Evolutionary conservation across 208 protist species (phyloP), one percentile per base, ranked within the genome.

Genomic region (Trypanosoma caninum): DNA sequence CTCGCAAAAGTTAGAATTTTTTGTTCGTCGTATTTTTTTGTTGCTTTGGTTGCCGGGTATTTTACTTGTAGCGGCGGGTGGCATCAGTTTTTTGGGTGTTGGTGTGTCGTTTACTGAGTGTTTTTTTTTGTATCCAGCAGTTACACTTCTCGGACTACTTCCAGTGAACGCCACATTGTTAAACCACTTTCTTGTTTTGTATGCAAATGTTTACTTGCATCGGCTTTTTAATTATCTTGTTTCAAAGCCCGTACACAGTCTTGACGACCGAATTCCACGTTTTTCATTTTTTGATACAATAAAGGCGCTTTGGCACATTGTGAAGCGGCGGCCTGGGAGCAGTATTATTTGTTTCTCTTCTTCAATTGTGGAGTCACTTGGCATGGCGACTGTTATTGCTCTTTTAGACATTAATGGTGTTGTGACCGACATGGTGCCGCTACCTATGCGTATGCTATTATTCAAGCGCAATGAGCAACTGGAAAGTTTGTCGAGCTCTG

Each of bases 391-490:
- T 25, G 89, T 95, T 40, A 69, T 95, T 2, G 84, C 89, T 34
- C 76, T 93, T 63, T 70, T 95, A 20, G 86, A 95, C 57, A 75
- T 84, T 48, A 76, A 63, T 0, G 89, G 89, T 38, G 85, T 95
- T 47, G 82, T 95, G 44, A 93, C 89, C 7, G 89, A 95, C 69
- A 95, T 93, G 89, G 89, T 93, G 68, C 78, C 81, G 2, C 59
- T 95, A 20, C 89, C 89, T 4, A 59, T 76, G 31, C 72, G 69
- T 27, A 62, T 95, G 28, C 65, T 95, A n/a, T 61, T 91, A 65
- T 64, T 93, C 16, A 74, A 76, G 47, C 48, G 45, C 14, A 55
- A 65, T 46, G 59, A 59, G 20, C 20, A 65, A 9, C 47, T 52
- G 14, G 59, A 76, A 28, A 77, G 55, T 56, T 86, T 79, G 28